These are phyloP conservation scores for Sugiyamaella qingdaonensis DNA, from an alignment of 805 yeast species.

Conservation along the genomic window DNA sequence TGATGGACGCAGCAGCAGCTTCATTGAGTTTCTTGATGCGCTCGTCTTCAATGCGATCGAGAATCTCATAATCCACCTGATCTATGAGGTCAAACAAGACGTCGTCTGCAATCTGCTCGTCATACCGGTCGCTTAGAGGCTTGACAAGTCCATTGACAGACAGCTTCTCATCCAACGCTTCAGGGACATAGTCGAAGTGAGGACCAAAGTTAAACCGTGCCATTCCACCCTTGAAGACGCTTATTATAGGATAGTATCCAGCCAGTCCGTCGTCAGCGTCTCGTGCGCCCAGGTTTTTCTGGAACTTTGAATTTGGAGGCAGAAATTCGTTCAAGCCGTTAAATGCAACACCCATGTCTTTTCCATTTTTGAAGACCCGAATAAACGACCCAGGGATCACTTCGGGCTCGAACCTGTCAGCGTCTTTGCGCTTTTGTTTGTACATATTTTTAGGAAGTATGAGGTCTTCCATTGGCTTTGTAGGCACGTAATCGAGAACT, in stretches of 20 bases:
- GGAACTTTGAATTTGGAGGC: constrained; percentile 64
- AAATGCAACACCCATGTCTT: constrained; percentile 58
- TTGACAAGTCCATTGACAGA: constrained; percentile 31
- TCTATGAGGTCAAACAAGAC: constrained; percentile 79
- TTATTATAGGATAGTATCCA: constrained; percentile 89
- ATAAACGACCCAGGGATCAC: constrained; percentile 47
- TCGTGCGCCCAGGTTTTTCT: constrained; percentile 22
- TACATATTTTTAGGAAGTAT: constrained; percentile 36
- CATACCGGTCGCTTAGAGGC: constrained; percentile 57
- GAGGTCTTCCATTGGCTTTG: constrained; percentile 68
- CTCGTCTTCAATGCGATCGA: constrained; percentile 14
- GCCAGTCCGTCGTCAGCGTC: constrained; percentile 69
- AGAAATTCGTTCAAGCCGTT: constrained; percentile 66
- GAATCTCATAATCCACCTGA: constrained; percentile 56
- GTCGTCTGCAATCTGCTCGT: constrained; percentile 73
- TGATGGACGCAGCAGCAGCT: neutral
- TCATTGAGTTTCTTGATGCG: neutral
- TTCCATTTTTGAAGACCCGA: constrained; percentile 74
- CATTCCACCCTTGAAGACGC: constrained; percentile 74
- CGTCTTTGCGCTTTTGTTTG: constrained; percentile 21
- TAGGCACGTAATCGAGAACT: constrained; percentile 70
- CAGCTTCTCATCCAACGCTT: constrained; percentile 20
- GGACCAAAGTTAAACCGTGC: constrained; percentile 71
- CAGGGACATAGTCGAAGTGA: constrained; percentile 47
- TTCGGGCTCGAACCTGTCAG: constrained; percentile 27